Base-by-base conservation (phyloP, 805 yeast genomes). In the Candida sphagnicola region DNA sequence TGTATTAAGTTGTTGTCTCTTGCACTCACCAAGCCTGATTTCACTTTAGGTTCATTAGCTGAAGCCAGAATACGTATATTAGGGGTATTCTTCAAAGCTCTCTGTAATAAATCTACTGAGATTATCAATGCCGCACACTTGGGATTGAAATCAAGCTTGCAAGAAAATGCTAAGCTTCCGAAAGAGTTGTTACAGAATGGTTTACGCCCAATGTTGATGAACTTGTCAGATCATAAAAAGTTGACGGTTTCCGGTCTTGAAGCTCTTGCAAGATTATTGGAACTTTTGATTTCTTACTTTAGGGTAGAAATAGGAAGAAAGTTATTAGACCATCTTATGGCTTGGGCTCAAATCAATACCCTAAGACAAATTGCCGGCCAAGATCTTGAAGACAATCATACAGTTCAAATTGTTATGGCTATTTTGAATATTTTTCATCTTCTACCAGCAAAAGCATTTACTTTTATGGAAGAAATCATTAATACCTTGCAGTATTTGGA, bases 221-320 rank as follows among this genome's bases (percentile, higher is more conserved):
- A 91, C 50, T 67, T 93, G 21, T 87, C 97, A 0, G 99, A 93
- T 53, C 95, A 89, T 59, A 88, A 88, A 59, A 83, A 91, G 41
- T 67, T 93, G 35, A 86, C 96, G 0, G 93, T 87, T 1, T 75
- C 87, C 1, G 96, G 97, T 2, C 67, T 93, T 14, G 96, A 91
- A 53, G 96, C 98, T 0, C 68, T 93, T 16, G 95, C 97, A 0
- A 70, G 95, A 31, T 69, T 93, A 23, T 69, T 93, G 30, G 96
- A 91, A 53, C 67, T 95, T 16, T 67, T 93, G 47, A 89, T 91
- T 25, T 87, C 95, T 3, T 91, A 93, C 53, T 93, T 93, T 71
- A 85, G 95, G 57, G 97, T 95, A 14, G 99, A 93, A 58, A 91
- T 93, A 48, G 99, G 99, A 23, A 76, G 89, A 35, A 93, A 93